These are phyloP conservation scores for Penicillium rolfsii DNA, from an alignment of 2,329 filamentous ascomycete species.

Conservation along the genomic window DNA sequence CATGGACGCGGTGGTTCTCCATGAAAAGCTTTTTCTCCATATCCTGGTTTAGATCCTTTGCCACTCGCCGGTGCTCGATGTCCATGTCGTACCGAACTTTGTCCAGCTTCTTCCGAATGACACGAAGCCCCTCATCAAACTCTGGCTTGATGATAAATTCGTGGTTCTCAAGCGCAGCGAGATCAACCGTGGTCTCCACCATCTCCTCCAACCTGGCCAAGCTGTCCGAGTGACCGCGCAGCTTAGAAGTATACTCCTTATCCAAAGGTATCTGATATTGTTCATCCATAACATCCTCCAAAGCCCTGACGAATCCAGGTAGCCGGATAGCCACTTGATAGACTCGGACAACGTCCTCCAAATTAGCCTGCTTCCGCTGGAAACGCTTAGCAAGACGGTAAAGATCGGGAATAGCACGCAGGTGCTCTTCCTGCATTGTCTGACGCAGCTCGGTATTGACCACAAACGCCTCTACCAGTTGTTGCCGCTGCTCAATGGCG, in stretches of 20 bases:
- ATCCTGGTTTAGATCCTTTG: slow-evolving; percentile 83
- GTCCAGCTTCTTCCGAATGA: slow-evolving; percentile 91
- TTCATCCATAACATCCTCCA: slow-evolving; percentile 96
- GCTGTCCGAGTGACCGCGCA: slow-evolving; percentile 74
- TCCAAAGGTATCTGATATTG: slow-evolving; percentile 86
- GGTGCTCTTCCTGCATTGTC: slow-evolving; percentile 94
- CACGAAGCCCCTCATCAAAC: slow-evolving; percentile 84
- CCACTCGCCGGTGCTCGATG: slow-evolving; percentile 74
- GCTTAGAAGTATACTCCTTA: slow-evolving; percentile 80
- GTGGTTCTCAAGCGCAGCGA: slow-evolving; percentile 92
- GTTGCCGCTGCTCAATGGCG: slow-evolving; percentile 88
- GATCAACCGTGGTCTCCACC: slow-evolving; percentile 97
- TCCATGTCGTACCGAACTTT: slow-evolving; percentile 81
- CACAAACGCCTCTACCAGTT: slow-evolving; percentile 93
- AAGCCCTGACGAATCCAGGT: slow-evolving; percentile 83
- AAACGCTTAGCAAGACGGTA: slow-evolving; percentile 94
- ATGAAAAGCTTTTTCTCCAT: slow-evolving; percentile 98
- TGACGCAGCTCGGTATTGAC: slow-evolving; percentile 90
- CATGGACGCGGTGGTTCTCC: slow-evolving; percentile 93
- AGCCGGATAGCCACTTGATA: slow-evolving; percentile 94
- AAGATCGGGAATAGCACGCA: slow-evolving; percentile 89
- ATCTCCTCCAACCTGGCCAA: slow-evolving; percentile 90
- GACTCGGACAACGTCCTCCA: slow-evolving; percentile 93
- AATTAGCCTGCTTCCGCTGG: slow-evolving; percentile 83
- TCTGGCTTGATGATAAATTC: slow-evolving; percentile 99